phyloP scores from a whole-genome alignment of 495 filamentous ascomycete genomes.

The Xylaria nigripes region DNA sequence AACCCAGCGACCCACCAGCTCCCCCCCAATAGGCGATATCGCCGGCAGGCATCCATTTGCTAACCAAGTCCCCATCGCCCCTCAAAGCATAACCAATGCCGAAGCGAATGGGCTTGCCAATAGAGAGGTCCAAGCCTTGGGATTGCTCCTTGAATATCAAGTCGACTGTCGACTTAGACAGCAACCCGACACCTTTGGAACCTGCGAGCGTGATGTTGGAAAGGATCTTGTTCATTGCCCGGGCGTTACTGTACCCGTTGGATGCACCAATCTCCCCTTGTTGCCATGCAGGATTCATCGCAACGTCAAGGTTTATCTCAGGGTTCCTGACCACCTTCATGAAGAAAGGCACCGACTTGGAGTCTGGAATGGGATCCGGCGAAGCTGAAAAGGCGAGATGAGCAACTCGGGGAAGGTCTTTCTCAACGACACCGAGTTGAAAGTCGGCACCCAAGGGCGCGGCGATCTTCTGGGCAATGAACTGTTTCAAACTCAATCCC shows the following conservation, averaged over 20 bases:
- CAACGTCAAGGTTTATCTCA: background rate
- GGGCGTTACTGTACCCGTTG: conserved; percentile 10
- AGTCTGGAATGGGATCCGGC: background rate
- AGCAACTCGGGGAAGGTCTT: conserved; percentile 27
- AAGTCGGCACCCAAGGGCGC: conserved; percentile 35
- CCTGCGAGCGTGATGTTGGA: conserved; percentile 10
- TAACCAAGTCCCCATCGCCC: conserved; percentile 11
- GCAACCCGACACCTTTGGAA: background rate
- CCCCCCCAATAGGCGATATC: conserved; percentile 37
- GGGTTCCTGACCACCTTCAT: conserved; percentile 4
- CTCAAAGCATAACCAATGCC: conserved; percentile 33
- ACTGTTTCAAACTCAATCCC: conserved; percentile 29
- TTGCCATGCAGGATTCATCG: conserved; percentile 5
- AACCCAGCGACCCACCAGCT: conserved; percentile 35
- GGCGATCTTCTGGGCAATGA: conserved; percentile 36
- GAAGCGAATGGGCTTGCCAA: conserved; percentile 21
- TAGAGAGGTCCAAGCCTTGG: conserved; percentile 28
- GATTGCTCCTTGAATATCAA: conserved; percentile 33
- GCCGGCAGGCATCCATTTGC: conserved; percentile 23
- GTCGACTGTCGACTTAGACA: conserved; percentile 29
- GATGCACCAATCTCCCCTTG: conserved; percentile 7
- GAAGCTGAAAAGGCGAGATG: conserved; percentile 17
- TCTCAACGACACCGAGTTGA: conserved; percentile 27
- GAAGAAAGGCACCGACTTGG: conserved; percentile 1
- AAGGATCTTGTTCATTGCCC: conserved; percentile 9